Base-by-base conservation (phyloP, 257 asterid species). In the Primulina huaijiensis region DNA sequence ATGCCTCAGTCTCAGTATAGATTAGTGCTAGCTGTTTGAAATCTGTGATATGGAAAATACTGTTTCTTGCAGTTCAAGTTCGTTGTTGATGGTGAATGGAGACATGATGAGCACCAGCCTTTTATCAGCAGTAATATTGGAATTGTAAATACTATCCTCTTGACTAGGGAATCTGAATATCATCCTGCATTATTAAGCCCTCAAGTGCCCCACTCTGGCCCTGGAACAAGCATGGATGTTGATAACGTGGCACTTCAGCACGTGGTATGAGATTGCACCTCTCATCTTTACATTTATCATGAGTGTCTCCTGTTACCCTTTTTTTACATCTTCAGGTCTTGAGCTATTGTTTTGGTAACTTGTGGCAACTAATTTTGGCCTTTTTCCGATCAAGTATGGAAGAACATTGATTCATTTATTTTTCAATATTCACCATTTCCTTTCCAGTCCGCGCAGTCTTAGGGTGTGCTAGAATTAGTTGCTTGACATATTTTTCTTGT, bases 51-150 rank as follows among this genome's bases (percentile, higher is more conserved):
- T 69, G 73, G 64, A 57, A 68, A 59, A n/a, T 58, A 60, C 61
- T 64, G 21, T 70, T 43, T 43, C 55, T 43, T 77, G 70, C 86
- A 89, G 96, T 89, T 82, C 88, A 89, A 87, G 77, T 89, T 87
- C 77, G 79, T 81, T 71, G 93, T 89, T 76, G 96, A 89, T 79
- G 96, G 87, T 60, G 93, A 87, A 81, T 89, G 96, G 96, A 78
- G 84, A 67, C 91, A 89, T 62, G 96, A 89, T 73, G 96, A 89
- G 82, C 84, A 77, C 63, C 93, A 83, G 77, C 90, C 87, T 19
- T 81, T 77, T 76, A 85, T 83, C 72, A 83, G 75, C 19, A 88
- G 91, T 72, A 87, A 79, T 73, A 83, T 80, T 76, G 96, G 96
- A 64, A 84, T 81, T 63, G 93, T 85, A 77, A 89, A 89, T 84